Percentiles rank a stretch among this genome's conserved stretches.
phyloP scores from a whole-genome alignment of 192 early-diverging fungal species.

The Backusella sp. region DNA sequence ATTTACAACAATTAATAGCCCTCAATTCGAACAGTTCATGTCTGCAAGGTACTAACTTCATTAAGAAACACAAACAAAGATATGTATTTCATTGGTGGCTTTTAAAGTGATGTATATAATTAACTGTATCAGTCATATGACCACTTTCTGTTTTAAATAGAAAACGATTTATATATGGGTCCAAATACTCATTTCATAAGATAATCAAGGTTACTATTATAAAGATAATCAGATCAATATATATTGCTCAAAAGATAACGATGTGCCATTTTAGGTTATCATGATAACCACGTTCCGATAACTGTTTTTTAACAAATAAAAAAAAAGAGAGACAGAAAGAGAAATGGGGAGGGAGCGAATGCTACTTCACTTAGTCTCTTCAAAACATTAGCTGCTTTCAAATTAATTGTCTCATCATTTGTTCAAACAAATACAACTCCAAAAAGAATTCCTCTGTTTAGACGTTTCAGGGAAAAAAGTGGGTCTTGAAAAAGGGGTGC shows the following conservation, averaged over 20 bases:
- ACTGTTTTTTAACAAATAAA: not conserved
- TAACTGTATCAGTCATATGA: not conserved
- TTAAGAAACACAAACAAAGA: not conserved
- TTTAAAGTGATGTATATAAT: not conserved
- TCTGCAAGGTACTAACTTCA: not conserved
- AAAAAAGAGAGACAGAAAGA: not conserved
- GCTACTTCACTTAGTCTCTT: not conserved
- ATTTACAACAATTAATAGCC: not conserved
- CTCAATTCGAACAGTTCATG: not conserved
- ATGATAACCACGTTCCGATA: not conserved
- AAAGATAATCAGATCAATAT: slow-evolving; percentile 6
- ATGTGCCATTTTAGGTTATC: not conserved
- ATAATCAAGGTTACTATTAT: not conserved
- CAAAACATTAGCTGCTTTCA: not conserved
- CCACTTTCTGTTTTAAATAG: not conserved
- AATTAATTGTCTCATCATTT: not conserved
- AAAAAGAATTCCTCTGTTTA: not conserved
- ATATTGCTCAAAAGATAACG: not conserved
- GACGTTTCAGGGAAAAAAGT: not conserved
- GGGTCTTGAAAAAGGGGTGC: not conserved
- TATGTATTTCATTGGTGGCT: not conserved
- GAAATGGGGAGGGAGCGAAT: not conserved
- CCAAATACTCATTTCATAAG: not conserved
- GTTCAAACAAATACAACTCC: not conserved
- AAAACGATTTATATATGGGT: not conserved